Percentiles rank a stretch among this genome's conserved stretches.
phyloP scores from a whole-genome alignment of 805 yeast genomes.

The Yamadazyma sp. region DNA sequence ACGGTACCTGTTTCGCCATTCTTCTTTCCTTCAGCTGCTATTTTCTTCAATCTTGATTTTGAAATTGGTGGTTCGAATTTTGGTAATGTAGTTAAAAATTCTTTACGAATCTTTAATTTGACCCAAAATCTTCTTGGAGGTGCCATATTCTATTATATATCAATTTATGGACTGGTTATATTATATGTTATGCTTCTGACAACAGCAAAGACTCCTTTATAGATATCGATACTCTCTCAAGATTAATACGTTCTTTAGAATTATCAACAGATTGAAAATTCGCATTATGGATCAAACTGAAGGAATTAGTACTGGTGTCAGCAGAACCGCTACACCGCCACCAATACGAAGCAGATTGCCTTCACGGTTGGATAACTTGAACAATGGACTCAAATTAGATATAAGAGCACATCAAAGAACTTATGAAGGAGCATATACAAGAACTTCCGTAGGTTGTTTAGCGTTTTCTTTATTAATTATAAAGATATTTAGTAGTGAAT shows the following conservation, averaged over 20 bases:
- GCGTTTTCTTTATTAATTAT: constrained; percentile 64
- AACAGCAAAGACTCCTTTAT: too few relatives aligned
- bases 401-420: constrained; percentile 75
- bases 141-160: constrained; percentile 26
- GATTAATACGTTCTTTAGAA: too few relatives aligned
- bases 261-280: too few relatives aligned
- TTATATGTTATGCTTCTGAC: too few relatives aligned
- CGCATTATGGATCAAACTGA: not conserved
- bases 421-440: constrained; percentile 77
- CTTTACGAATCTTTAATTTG: constrained; percentile 28
- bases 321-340: too few relatives aligned
- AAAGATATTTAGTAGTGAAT: constrained; percentile 61
- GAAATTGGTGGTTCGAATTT: constrained; percentile 29
- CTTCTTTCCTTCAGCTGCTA: constrained; percentile 25
- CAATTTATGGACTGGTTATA: too few relatives aligned
- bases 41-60: constrained; percentile 29
- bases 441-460: constrained; percentile 68
- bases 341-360: constrained; percentile 26
- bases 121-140: constrained; percentile 33
- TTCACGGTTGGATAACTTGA: constrained; percentile 34
- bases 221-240: too few relatives aligned
- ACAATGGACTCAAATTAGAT: constrained; percentile 44
- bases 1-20: constrained; percentile 4
- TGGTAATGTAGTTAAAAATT: constrained; percentile 32
- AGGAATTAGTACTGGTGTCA: not conserved